phyloP scores from a whole-genome alignment of 306 rosid species.

The Sindora glabra region DNA sequence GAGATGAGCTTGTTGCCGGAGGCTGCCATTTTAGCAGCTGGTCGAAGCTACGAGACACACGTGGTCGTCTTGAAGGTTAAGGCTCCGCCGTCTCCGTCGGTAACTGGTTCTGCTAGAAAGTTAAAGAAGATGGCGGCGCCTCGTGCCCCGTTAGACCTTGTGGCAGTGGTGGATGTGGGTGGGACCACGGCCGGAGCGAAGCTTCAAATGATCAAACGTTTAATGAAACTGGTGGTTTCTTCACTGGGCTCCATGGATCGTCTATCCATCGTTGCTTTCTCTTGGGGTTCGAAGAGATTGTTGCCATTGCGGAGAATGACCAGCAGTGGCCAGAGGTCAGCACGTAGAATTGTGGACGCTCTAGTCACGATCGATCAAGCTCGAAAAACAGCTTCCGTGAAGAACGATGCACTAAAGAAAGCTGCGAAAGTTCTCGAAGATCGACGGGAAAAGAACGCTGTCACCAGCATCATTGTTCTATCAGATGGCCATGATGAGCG shows the following conservation, averaged over 20 bases:
- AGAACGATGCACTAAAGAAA: constrained; percentile 73
- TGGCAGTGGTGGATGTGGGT: constrained; percentile 68
- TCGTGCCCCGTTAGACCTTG: constrained; percentile 70
- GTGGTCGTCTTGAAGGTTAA: constrained; percentile 61
- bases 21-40: constrained; percentile 65
- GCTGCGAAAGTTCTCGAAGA: constrained; percentile 86
- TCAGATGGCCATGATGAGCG: constrained; percentile 34
- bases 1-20: constrained; percentile 59
- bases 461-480: constrained; percentile 51
- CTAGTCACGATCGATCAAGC: constrained; percentile 38
- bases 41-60: constrained; percentile 52
- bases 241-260: constrained; percentile 66
- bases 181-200: constrained; percentile 30
- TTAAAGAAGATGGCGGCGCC: constrained; percentile 11
- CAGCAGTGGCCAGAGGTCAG: constrained; percentile 55
- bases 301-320: constrained; percentile 67
- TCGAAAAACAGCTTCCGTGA: constrained; percentile 33
- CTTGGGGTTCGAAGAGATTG: constrained; percentile 70
- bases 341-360: constrained; percentile 42
- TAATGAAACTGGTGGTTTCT: constrained; percentile 56
- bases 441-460: constrained; percentile 73
- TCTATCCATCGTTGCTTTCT: constrained; percentile 78
- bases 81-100: constrained; percentile 31
- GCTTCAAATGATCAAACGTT: constrained; percentile 61
- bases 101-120: background rate